Evolutionary conservation across 495 filamentous ascomycete genomes (phyloP), one percentile per base, ranked within the genome.

Genomic region (Pyronema domesticum): DNA sequence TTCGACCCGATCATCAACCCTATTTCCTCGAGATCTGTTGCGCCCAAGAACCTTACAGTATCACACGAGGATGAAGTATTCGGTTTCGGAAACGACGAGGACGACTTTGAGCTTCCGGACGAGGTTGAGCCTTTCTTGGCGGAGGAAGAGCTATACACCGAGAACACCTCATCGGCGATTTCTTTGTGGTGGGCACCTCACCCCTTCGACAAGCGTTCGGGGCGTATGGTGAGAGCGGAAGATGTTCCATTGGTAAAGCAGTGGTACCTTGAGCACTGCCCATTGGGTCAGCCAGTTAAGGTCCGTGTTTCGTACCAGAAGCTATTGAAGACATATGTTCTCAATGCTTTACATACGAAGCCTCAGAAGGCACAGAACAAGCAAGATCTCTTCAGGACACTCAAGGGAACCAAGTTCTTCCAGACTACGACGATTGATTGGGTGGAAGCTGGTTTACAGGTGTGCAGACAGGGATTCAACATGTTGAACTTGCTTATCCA

Each of bases 231-330:
- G 14, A 80, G 93, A 42, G 91, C 93, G 18, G 85, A 99, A 68
- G 93, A 99, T 69, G 91, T 99, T 17, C 86, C 93, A 7, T 72
- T 99, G 15, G 85, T 99, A 43, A 99, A 99, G 69, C 93, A 96
- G 65, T 96, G 87, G 86, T 99, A 99, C 64, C 72, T 96, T 33
- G 88, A 96, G 69, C 93, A 96, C 68, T 87, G 85, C 60, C 91
- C 88, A 35, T 80, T 83, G 58, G 84, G 85, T 34, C 88, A 95
- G 64, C 88, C 93, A 5, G 89, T 95, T 58, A 99, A 99, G 67
- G 89, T 96, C 46, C 79, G 93, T 60, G 93, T 99, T n/a, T 96
- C 93, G 0, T 99, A 99, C 67, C 93, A 99, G 67, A 99, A 99
- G 71, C 72, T 99, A 48, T 74, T 99, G 42, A 99, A 99, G 72